These are phyloP conservation scores for Cocos nucifera DNA, from an alignment of 176 grass and related monocot genomes.

Conservation along the genomic window DNA sequence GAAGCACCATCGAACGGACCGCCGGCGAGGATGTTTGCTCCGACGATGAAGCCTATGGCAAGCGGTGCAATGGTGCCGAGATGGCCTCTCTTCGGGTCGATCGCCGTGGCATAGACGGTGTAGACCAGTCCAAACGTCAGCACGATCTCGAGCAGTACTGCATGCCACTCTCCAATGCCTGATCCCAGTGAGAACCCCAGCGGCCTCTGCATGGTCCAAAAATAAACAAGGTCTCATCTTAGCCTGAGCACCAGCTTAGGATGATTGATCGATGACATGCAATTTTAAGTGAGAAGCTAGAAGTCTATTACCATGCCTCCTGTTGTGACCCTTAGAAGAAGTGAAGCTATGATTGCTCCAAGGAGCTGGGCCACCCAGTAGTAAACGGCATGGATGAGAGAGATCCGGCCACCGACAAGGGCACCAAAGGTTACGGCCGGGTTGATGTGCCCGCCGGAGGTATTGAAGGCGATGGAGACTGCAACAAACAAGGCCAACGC, in stretches of 20 bases:
- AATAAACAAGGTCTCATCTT: background rate
- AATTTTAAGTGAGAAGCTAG: no score
- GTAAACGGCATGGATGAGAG: constrained; percentile 48
- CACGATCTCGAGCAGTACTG: constrained; percentile 64
- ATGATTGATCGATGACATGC: no score
- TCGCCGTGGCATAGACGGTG: constrained; percentile 71
- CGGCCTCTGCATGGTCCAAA: constrained; percentile 30
- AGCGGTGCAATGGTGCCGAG: constrained; percentile 73
- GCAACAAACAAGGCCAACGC: constrained; percentile 55
- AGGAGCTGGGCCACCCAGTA: constrained; percentile 86
- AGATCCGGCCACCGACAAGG: constrained; percentile 61
- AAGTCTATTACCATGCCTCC: constrained; percentile 45
- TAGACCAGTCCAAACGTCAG: constrained; percentile 88
- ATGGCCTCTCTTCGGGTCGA: constrained; percentile 72
- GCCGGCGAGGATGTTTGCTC: constrained; percentile 78
- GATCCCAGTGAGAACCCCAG: constrained; percentile 62
- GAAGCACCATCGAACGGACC: constrained; percentile 75
- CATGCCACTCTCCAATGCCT: constrained; percentile 68
- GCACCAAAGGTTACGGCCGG: constrained; percentile 79
- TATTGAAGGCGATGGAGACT: constrained; percentile 53
- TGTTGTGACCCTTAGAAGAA: constrained; percentile 62
- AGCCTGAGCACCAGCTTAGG: background rate
- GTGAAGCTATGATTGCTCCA: constrained; percentile 55
- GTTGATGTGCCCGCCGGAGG: constrained; percentile 89
- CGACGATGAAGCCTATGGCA: constrained; percentile 66